Conservation (phyloP, 208 protist species). For the Leptomonas pyrrhocoris region DNA sequence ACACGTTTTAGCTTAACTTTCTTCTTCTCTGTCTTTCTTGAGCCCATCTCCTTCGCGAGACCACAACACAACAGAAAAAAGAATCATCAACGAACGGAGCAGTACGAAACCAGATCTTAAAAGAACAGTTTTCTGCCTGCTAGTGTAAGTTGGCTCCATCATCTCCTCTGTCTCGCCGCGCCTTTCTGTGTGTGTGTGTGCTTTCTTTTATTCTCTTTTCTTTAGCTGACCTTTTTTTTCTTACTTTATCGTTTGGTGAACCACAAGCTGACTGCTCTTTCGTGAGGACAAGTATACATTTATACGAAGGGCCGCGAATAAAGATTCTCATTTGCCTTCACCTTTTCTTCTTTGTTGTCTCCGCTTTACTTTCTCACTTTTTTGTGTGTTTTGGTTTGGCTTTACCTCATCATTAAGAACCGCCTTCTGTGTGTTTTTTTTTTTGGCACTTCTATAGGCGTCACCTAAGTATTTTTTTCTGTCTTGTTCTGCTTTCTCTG, state of each 20-base stretch:
- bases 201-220: slow-evolving; percentile 18
- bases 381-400: too few relatives aligned
- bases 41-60: too few relatives aligned
- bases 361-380: slow-evolving; percentile 8
- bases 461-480: too few relatives aligned
- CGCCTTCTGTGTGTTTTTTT: background rate
- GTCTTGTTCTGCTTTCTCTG: too few relatives aligned
- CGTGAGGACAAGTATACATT: too few relatives aligned
- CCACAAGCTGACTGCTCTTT: too few relatives aligned
- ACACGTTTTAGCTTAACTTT: background rate
- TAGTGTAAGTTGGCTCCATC: too few relatives aligned
- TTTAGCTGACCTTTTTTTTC: slow-evolving; percentile 6
- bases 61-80: too few relatives aligned
- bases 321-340: slow-evolving; percentile 3
- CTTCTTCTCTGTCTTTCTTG: background rate
- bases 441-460: background rate
- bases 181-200: slow-evolving; percentile 1
- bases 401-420: background rate
- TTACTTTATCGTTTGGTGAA: background rate
- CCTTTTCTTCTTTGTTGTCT: slow-evolving; percentile 8
- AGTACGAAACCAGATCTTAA: too few relatives aligned
- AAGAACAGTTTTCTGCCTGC: too few relatives aligned
- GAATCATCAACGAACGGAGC: too few relatives aligned
- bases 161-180: background rate
- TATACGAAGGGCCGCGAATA: too few relatives aligned